Evolutionary conservation across 2,329 filamentous ascomycete species (phyloP), one percentile per base, ranked within the genome.

Genomic region (Ophiostoma himal-ulmi): DNA sequence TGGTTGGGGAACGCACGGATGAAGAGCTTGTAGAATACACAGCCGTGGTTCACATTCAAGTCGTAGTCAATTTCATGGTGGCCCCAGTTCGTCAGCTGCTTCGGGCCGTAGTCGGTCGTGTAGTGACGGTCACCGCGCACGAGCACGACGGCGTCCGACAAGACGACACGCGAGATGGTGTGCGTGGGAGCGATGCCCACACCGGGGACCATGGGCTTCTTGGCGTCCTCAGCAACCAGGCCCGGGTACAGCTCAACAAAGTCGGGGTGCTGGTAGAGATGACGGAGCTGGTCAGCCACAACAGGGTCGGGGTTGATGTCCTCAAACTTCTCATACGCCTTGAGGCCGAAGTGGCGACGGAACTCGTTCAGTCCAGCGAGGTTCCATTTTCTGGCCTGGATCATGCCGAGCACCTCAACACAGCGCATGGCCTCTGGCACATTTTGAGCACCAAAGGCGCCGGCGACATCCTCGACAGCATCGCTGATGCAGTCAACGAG

Each of bases 1-100:
- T 93, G 90, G 74, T 91, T 85, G 0, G 92, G 93, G 82, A 96
- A 93, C 0, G 91, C 91, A 5, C 90, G 86, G 48, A 92, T 82
- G 77, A 94, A 90, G 48, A 96, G 84, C 82, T 95, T 96, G 83
- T 94, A 93, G 79, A 94, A 91, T 14, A 93, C 87, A 74, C 90
- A 93, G 66, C 93, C 92, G 76, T 95, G 89, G 79, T 95, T 91
- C 74, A 94, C 80, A 71, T 72, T 87, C 30, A 89, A 80, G 74
- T 96, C 91, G 70, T 89, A 92, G 26, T 91, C 84, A 3, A 86
- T 90, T 77, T 93, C 90, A 70, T 88, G 87, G 81, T 87, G 94
- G 26, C 92, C 92, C 92, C 92, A 96, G 79, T 92, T 93, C 1
- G 92, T 96, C 66, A 96, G 80, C 74, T 88, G 87, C 10, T 87